phyloP scores from a whole-genome alignment of 305 asterid genomes.

The Rubia tinctorum region DNA sequence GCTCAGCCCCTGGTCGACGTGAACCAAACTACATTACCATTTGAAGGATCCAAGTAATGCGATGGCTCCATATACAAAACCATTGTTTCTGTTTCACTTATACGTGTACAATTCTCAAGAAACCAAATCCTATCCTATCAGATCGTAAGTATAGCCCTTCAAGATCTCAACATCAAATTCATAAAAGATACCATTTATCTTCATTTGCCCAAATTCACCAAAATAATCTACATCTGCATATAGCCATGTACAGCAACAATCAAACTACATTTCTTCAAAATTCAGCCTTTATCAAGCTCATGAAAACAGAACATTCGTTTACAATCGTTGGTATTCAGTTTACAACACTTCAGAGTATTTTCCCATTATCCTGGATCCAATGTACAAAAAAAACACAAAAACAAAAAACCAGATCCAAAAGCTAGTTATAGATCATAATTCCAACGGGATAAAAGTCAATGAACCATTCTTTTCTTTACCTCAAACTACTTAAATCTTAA shows the following conservation, averaged over 20 bases:
- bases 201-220: background rate
- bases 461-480: background rate
- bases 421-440: background rate
- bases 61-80: background rate
- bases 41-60: background rate
- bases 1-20: no score
- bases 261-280: background rate
- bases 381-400: background rate
- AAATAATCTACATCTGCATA: background rate
- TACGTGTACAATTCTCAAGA: background rate
- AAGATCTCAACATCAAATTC: background rate
- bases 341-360: background rate
- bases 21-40: no score
- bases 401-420: slow-evolving; percentile 19
- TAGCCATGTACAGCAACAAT: background rate
- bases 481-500: background rate
- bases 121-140: background rate
- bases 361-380: slow-evolving; percentile 11
- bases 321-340: background rate
- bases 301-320: background rate
- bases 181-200: background rate
- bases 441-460: slow-evolving; percentile 2
- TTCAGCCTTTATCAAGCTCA: background rate
- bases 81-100: background rate
- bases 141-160: background rate